Base-by-base conservation (phyloP, 305 asterid genomes). In the Solanum aculeatissimum region DNA sequence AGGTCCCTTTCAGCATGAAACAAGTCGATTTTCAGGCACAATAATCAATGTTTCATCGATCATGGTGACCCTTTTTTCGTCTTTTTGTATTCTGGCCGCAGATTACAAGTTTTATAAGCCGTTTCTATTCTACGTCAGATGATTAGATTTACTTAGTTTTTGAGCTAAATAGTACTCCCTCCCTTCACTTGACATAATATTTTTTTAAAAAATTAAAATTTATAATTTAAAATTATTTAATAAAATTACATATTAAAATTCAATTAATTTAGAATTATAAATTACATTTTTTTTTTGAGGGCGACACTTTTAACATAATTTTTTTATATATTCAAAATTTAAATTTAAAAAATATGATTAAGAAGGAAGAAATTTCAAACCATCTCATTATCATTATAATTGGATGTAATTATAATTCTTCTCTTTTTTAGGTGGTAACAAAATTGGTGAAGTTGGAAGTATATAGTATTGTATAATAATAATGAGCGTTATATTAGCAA, bases 11-110 rank as follows among this genome's bases (percentile, higher is more conserved):
- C 80, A 70, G 42, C 58, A 25, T 23, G 68, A 43, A 84, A 53
- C 38, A 84, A 85, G 78, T 65, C 78, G 69, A 58, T 35, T 87
- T 51, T 79, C 65, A 49, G 91, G 92, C 94, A 88, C 91, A 80
- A 35, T 1, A 54, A 38, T 78, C 90, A 72, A 88, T 84, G 92
- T 65, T 54, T 60, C 80, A 85, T 75, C 83, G 84, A 79, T 89
- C 38, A 15, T 0, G 47, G 51, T 38, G 77, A 69, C 8, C 14
- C 47, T 38, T 69, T 38, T 69, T 25, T 74, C 81, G 23, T 25
- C 58, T 74, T 47, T 74, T 47, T 47, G 23, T 16, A 32, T 66
- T 62, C 70, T 9, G 70, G 7, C 8, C n/a, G n/a, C 6, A 19
- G 62, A 55, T 55, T 4, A 9, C 9, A 25, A 68, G 9, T 35